Base-by-base conservation (phyloP, 225 moss, liverwort and hornwort genomes). In the Pseudisothecium myosuroides region DNA sequence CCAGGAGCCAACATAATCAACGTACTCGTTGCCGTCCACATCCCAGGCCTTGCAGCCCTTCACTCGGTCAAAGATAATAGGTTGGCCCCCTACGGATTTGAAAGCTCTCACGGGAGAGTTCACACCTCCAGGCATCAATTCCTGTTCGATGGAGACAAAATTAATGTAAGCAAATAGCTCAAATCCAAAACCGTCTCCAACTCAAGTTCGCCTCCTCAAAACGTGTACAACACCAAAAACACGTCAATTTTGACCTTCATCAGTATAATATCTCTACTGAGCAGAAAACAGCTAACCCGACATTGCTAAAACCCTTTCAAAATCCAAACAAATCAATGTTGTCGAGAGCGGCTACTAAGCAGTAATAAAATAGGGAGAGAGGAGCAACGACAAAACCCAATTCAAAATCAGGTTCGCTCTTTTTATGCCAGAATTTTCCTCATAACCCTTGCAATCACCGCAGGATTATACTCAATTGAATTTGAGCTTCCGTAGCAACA, bases 1-100 rank as follows among this genome's bases (percentile, higher is more conserved):
- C 98, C 98, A 99, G 4, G 98, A 96, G 14, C 97, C 97, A n/a
- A 99, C 95, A 58, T 99, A 99, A 86, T 97, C 98, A 43, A 99
- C 90, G 81, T 97, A 99, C 81, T 99, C 93, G 62, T 99, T 99
- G 34, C 97, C 98, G 88, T 99, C 98, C 54, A 99, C 95, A 85
- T 99, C 98, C 93, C 95, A 99, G 32, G 96, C 95, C 58, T 95
- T 95, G 22, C 88, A 96, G 73, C 98, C 98, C 90, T 99, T 99
- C 66, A 99, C 98, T 56, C 96, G 93, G 88, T 99, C 98, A 63
- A 99, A 96, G 17, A 99, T 91, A 91, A 99, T 99, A 27, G 98
- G 98, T 68, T 96, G 97, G 2, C 98, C 97, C 10, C 98, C 98
- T 17, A 99, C 98, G 79, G 98, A 99, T 92, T 92, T 99, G 88